phyloP scores from a whole-genome alignment of 306 rosid species.

The Herpetospermum pedunculosum region DNA sequence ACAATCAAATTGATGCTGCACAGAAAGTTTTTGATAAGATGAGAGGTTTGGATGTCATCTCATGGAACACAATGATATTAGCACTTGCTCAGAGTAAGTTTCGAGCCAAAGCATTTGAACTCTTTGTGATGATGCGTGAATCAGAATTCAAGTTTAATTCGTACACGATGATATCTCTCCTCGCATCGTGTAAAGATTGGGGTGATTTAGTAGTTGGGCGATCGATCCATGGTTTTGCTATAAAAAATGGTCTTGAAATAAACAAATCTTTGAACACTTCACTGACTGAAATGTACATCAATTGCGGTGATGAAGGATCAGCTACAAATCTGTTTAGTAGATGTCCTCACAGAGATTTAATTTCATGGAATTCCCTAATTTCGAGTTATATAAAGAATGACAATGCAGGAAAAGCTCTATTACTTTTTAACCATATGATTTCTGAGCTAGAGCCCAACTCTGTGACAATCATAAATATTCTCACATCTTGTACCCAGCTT shows the following conservation, averaged over 20 bases:
- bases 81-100: conserved; percentile 22
- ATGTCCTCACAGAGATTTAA: conserved; percentile 25
- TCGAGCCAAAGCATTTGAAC: conserved; percentile 20
- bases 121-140: conserved; percentile 18
- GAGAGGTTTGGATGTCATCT: conserved; percentile 21
- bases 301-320: conserved; percentile 26
- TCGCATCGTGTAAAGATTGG: conserved; percentile 21
- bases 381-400: conserved; percentile 20
- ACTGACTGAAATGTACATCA: conserved; percentile 36
- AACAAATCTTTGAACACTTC: conserved; percentile 31
- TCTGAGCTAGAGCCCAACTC: conserved; percentile 29
- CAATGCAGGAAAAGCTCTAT: conserved; percentile 19
- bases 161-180: conserved; percentile 29
- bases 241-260: conserved; percentile 23
- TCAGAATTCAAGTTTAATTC: conserved; percentile 21
- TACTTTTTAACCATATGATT: conserved; percentile 27
- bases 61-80: conserved; percentile 32
- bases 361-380: conserved; percentile 41
- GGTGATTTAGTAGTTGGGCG: conserved; percentile 16
- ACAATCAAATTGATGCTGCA: conserved; percentile 18
- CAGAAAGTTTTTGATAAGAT: conserved; percentile 19
- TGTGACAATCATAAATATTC: conserved; percentile 26
- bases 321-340: conserved; percentile 25
- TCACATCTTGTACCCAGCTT: conserved; percentile 29
- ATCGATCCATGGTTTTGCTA: conserved; percentile 29